phyloP scores from a whole-genome alignment of 2,329 filamentous ascomycete species.

The Xylariaceae sp. region DNA sequence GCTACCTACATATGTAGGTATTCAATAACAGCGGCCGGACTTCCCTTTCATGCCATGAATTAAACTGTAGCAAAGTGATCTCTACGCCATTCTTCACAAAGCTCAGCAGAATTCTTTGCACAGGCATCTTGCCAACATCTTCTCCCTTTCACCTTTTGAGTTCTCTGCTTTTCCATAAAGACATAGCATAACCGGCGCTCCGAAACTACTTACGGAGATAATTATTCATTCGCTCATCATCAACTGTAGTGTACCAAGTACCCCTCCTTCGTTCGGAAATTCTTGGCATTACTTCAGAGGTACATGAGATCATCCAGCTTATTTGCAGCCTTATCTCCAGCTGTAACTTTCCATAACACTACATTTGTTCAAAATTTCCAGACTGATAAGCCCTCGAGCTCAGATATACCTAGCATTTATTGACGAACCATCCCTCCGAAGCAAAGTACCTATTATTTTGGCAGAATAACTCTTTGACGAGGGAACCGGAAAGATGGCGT shows the following conservation, averaged over 20 bases:
- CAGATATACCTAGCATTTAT: background rate
- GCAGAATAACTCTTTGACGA: background rate
- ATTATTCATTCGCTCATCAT: background rate
- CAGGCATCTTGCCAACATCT: background rate
- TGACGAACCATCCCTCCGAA: background rate
- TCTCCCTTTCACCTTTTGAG: too few relatives aligned
- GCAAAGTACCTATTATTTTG: background rate
- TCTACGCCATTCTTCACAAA: too few relatives aligned
- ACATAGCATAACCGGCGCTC: too few relatives aligned
- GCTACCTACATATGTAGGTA: background rate
- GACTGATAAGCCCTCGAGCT: background rate
- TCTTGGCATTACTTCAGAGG: constrained; percentile 18
- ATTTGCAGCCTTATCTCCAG: constrained; percentile 11
- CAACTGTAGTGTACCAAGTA: too few relatives aligned
- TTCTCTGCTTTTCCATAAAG: too few relatives aligned
- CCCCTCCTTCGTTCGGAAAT: constrained; percentile 12
- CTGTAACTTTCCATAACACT: background rate
- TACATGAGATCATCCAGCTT: constrained; percentile 1
- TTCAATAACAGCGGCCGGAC: too few relatives aligned
- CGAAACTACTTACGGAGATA: background rate
- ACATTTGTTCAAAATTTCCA: background rate
- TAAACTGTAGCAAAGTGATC: too few relatives aligned
- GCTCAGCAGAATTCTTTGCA: too few relatives aligned
- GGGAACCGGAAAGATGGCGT: constrained; percentile 60
- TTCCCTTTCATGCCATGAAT: too few relatives aligned